Conservation (phyloP, 1,139 yeast species). For the Candida pseudocylindracea region DNA sequence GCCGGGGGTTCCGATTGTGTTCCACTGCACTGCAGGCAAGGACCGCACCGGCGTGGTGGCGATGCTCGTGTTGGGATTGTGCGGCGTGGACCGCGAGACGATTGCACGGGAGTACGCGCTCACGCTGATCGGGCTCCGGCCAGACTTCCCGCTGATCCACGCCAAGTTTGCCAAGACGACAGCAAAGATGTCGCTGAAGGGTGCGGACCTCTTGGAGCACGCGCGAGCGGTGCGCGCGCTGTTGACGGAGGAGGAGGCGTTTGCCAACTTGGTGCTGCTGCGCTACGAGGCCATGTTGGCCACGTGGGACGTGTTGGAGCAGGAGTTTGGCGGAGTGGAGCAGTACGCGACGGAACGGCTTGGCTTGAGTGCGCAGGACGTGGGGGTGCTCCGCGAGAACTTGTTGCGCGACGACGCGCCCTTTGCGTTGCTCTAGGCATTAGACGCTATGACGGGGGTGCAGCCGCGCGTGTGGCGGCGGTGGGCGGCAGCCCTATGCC, state of each 20-base stretch:
- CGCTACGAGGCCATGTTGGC: slow-evolving; percentile 55
- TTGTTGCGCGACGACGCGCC: too few relatives aligned
- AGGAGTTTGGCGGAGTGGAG: slow-evolving; percentile 24
- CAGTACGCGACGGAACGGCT: neutral
- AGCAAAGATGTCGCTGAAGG: slow-evolving; percentile 9
- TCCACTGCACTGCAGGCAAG: slow-evolving; percentile 76
- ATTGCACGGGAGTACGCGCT: slow-evolving; percentile 57
- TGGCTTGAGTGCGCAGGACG: too few relatives aligned
- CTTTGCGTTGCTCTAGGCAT: too few relatives aligned
- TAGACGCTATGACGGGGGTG: too few relatives aligned
- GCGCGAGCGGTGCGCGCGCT: slow-evolving; percentile 12
- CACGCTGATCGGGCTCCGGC: slow-evolving; percentile 40
- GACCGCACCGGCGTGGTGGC: slow-evolving; percentile 66
- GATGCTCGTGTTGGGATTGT: slow-evolving; percentile 38
- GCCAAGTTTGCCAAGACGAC: slow-evolving; percentile 12
- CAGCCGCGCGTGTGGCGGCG: too few relatives aligned
- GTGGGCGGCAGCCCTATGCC: too few relatives aligned
- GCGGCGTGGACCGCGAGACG: slow-evolving; percentile 43
- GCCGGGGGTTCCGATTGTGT: slow-evolving; percentile 22
- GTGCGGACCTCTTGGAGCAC: slow-evolving; percentile 7
- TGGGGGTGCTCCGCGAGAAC: too few relatives aligned
- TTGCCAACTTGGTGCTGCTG: slow-evolving; percentile 37
- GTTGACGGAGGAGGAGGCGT: slow-evolving; percentile 22
- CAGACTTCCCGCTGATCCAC: slow-evolving; percentile 19
- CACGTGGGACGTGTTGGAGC: slow-evolving; percentile 25